phyloP scores from a whole-genome alignment of 2,329 filamentous ascomycete genomes.

The Sordariomycetes sp. region DNA sequence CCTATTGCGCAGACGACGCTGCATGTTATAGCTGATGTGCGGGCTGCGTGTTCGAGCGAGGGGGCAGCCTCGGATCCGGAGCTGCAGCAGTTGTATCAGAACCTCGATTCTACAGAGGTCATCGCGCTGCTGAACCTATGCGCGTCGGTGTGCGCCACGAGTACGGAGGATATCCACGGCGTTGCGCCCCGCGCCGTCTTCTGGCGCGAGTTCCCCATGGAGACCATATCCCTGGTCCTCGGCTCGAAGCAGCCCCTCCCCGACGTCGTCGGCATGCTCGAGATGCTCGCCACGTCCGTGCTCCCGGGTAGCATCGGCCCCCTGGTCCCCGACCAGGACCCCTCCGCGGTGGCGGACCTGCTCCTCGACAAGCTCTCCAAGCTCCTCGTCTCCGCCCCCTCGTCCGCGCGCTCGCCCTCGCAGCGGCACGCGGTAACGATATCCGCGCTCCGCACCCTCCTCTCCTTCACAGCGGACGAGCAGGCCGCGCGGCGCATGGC shows the following conservation, averaged over 20 bases:
- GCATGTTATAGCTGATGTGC: slow-evolving; percentile 44
- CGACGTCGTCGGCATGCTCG: slow-evolving; percentile 54
- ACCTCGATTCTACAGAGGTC: slow-evolving; percentile 28
- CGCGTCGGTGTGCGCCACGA: neutral
- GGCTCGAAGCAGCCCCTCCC: slow-evolving; percentile 52
- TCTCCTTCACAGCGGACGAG: slow-evolving; percentile 49
- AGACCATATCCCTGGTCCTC: slow-evolving; percentile 57
- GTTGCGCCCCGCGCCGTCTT: slow-evolving; percentile 30
- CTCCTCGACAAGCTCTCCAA: slow-evolving; percentile 55
- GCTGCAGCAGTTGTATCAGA: slow-evolving; percentile 26
- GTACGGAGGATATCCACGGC: slow-evolving; percentile 16
- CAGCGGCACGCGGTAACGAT: slow-evolving; percentile 31
- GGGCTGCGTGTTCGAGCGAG: slow-evolving; percentile 35
- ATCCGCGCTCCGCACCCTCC: slow-evolving; percentile 40
- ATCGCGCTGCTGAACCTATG: slow-evolving; percentile 3
- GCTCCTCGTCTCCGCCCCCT: slow-evolving; percentile 43
- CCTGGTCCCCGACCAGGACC: slow-evolving; percentile 35
- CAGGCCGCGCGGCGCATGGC: slow-evolving; percentile 58
- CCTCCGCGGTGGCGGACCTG: slow-evolving; percentile 28
- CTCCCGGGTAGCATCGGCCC: slow-evolving; percentile 56
- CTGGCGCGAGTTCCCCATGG: slow-evolving; percentile 57
- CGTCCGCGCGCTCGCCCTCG: slow-evolving; percentile 13
- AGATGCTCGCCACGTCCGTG: slow-evolving; percentile 56
- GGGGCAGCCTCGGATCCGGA: slow-evolving; percentile 32
- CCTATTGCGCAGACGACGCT: slow-evolving; percentile 47